Percentiles rank a stretch among this genome's conserved stretches.
phyloP scores from a whole-genome alignment of 371 early-diverging fungal genomes.

The Mortierella sp. region DNA sequence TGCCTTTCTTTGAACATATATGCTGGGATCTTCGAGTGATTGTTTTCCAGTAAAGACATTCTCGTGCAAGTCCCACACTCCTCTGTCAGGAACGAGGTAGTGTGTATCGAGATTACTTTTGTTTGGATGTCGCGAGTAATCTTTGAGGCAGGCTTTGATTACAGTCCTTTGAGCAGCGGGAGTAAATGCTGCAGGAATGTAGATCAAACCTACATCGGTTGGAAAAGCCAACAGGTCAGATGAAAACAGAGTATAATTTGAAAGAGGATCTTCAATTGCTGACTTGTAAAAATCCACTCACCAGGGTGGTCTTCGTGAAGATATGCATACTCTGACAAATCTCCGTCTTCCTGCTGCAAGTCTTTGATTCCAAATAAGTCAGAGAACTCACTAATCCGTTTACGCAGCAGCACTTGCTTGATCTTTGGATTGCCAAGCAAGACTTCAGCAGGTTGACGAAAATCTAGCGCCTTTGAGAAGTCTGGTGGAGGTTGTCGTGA shows the following conservation, averaged over 20 bases:
- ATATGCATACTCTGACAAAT: slow-evolving; percentile 37
- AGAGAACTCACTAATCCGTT: slow-evolving; percentile 42
- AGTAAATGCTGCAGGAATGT: slow-evolving; percentile 82
- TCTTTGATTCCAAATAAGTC: slow-evolving; percentile 47
- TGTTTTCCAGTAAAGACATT: slow-evolving; percentile 48
- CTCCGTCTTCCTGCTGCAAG: slow-evolving; percentile 9
- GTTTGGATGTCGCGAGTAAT: slow-evolving; percentile 81
- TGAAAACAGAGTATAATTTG: too few relatives aligned
- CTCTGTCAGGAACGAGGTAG: slow-evolving; percentile 73
- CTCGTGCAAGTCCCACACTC: slow-evolving; percentile 77
- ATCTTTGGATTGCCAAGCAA: slow-evolving; percentile 44
- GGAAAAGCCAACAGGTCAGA: background rate
- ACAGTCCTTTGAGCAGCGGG: slow-evolving; percentile 73
- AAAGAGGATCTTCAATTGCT: background rate
- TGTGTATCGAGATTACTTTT: slow-evolving; percentile 88
- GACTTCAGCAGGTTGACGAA: slow-evolving; percentile 51
- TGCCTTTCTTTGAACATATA: slow-evolving; percentile 53
- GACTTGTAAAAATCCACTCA: background rate
- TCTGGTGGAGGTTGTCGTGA: slow-evolving; percentile 69
- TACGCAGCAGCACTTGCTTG: slow-evolving; percentile 45
- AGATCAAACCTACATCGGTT: slow-evolving; percentile 69
- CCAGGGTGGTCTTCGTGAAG: slow-evolving; percentile 59
- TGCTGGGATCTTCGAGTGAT: slow-evolving; percentile 36
- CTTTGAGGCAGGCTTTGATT: slow-evolving; percentile 72
- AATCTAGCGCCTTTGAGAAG: slow-evolving; percentile 69